These are phyloP conservation scores for Plantago ovata DNA, from an alignment of 257 asterid species.

Conservation along the genomic window DNA sequence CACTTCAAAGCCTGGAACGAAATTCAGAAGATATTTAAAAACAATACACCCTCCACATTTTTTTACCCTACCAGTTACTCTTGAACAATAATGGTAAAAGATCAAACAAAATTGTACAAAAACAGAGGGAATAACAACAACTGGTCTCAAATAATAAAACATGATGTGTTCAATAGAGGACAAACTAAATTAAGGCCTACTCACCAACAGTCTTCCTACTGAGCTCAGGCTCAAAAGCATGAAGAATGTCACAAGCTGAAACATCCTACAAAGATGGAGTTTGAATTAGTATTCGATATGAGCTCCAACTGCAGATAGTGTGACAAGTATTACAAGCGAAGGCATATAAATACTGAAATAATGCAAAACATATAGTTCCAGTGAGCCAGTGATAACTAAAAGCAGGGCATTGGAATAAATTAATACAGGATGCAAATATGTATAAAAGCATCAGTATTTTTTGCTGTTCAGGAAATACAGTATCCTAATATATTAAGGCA, in stretches of 20 bases:
- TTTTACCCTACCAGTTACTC: too few species aligned
- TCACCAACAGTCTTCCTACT: constrained; percentile 48
- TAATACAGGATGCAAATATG: not conserved
- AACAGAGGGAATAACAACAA: too few species aligned
- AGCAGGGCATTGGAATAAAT: constrained; percentile 4
- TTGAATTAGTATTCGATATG: constrained; percentile 16
- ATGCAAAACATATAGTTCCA: not conserved
- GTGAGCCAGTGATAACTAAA: constrained; percentile 12
- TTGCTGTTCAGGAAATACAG: not conserved
- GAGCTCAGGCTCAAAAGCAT: constrained; percentile 67
- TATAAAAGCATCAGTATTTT: not conserved
- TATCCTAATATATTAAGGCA: too few species aligned
- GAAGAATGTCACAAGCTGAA: constrained; percentile 43
- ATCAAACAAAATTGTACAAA: too few species aligned
- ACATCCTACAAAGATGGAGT: constrained; percentile 34
- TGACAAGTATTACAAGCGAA: not conserved
- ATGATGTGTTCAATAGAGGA: too few species aligned
- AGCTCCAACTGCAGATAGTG: constrained; percentile 11
- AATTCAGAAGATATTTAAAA: not conserved
- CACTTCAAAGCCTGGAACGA: not conserved
- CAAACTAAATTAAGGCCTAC: constrained; percentile 19
- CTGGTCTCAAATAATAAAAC: too few species aligned
- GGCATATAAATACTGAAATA: not conserved
- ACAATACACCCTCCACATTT: not conserved
- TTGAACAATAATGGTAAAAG: too few species aligned